These are phyloP conservation scores for Lichtheimia ornata DNA, from an alignment of 371 early-diverging fungal genomes.

Conservation along the genomic window DNA sequence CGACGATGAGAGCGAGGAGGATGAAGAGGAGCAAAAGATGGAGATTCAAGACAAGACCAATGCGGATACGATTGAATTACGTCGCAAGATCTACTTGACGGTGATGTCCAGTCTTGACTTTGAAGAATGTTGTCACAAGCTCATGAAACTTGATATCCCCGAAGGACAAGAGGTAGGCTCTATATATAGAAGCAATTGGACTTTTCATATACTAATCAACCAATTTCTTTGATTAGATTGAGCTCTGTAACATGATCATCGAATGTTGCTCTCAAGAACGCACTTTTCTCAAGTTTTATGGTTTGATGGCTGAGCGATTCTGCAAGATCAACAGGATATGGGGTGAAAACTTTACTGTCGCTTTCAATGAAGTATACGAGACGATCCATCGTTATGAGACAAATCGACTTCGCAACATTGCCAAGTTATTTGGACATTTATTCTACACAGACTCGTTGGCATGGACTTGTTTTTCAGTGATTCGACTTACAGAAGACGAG, in stretches of 20 bases:
- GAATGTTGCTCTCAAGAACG: slow-evolving; percentile 97
- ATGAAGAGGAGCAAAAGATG: slow-evolving; percentile 51
- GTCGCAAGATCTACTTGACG: slow-evolving; percentile 93
- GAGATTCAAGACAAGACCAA: slow-evolving; percentile 91
- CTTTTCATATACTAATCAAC: slow-evolving; percentile 5
- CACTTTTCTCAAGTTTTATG: slow-evolving; percentile 92
- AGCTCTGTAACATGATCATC: slow-evolving; percentile 94
- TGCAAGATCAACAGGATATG: slow-evolving; percentile 83
- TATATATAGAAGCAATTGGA: neutral
- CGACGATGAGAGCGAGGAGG: slow-evolving; percentile 41
- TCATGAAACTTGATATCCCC: slow-evolving; percentile 82
- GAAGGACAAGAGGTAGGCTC: slow-evolving; percentile 76
- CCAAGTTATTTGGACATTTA: slow-evolving; percentile 90
- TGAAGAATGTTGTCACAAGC: slow-evolving; percentile 96
- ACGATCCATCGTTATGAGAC: slow-evolving; percentile 95
- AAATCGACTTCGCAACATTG: slow-evolving; percentile 90
- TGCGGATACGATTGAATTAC: slow-evolving; percentile 84
- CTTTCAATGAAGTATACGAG: slow-evolving; percentile 85
- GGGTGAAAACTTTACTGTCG: slow-evolving; percentile 73
- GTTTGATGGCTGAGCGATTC: slow-evolving; percentile 93
- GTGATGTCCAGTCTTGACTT: slow-evolving; percentile 95
- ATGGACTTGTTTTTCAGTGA: slow-evolving; percentile 81
- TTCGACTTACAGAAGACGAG: slow-evolving; percentile 87
- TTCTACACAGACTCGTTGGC: slow-evolving; percentile 84
- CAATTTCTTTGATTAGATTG: slow-evolving; percentile 50